Evolutionary conservation across 305 asterid species (phyloP), one percentile per base, ranked within the genome.

Genomic region (Stenogyne calaminthoides): DNA sequence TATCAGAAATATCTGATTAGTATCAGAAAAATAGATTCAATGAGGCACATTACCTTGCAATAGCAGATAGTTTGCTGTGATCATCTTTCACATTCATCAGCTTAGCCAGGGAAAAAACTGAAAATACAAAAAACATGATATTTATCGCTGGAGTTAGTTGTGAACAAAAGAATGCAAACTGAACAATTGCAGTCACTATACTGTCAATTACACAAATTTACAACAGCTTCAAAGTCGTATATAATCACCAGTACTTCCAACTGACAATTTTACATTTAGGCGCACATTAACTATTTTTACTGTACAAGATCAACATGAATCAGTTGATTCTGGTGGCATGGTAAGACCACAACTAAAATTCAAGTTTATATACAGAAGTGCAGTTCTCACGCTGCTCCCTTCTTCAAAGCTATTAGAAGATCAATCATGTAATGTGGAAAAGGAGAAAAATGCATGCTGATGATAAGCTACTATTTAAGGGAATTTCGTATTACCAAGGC

Each of bases 41-140:
- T 58, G 67, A 42, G 36, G 27, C 9, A 22, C 47, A 47, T 51
- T 81, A 95, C 99, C 99, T 91, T 60, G 99, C 98, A 73, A 95
- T 95, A 64, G 99, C 94, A 54, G 99, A 95, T 71, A 95, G 85
- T 73, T 78, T 84, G 67, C 96, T 83, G 70, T 89, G 82, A 78
- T 95, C 98, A 75, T 92, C 99, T 87, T 88, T 88, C 85, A 92
- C 95, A 71, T 94, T 94, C 98, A 94, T 94, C 63, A 94, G 84
- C 84, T 94, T 94, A 62, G 96, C 98, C 77, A 95, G 90, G 46
- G 97, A 81, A 81, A 90, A 95, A 74, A 95, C 99, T 95, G 96
- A 79, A 69, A 42, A 22, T 46, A 25, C 64, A 68, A 46, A 62
- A 9, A 34, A 47, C 8, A 5, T 37, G 14, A 58, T 20, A 58